These are phyloP conservation scores for Vitis labrusca DNA, from an alignment of 164 flowering plant genomes.

Conservation along the genomic window DNA sequence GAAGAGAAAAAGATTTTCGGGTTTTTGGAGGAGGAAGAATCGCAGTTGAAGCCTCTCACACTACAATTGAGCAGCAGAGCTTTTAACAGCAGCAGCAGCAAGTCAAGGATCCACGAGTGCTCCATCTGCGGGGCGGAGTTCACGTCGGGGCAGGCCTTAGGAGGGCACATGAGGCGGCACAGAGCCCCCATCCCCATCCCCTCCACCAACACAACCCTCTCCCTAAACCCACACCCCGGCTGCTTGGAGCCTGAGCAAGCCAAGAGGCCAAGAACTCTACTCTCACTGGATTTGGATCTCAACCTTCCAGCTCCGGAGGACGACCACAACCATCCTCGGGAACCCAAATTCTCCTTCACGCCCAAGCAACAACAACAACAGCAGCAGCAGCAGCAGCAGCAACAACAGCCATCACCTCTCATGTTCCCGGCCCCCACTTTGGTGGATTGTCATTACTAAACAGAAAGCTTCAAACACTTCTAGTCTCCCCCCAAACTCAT, in stretches of 20 bases:
- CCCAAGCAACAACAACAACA: conserved; percentile 32
- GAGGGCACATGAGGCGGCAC: conserved; percentile 88
- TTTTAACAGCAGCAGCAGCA: conserved; percentile 6
- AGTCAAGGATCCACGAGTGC: conserved; percentile 66
- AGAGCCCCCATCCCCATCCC: conserved; percentile 16
- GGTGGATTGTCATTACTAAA: conserved; percentile 69
- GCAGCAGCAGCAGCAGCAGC: conserved; percentile 19
- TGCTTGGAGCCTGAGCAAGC: conserved; percentile 17
- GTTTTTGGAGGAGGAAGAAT: conserved; percentile 34
- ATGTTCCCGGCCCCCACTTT: conserved; percentile 37
- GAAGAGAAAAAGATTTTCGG: conserved; percentile 9
- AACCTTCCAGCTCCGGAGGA: conserved; percentile 74
- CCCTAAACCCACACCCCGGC: conserved; percentile 11
- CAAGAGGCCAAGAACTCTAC: conserved; percentile 22
- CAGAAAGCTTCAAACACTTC: neutral
- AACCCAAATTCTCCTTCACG: conserved; percentile 27
- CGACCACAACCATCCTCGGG: conserved; percentile 21
- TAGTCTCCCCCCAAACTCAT: neutral
- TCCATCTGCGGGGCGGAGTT: conserved; percentile 81
- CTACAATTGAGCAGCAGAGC: conserved; percentile 29
- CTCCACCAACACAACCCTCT: conserved; percentile 15
- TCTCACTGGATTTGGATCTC: conserved; percentile 58
- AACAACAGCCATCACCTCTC: conserved; percentile 19
- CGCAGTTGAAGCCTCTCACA: conserved; percentile 20
- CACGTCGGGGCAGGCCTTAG: conserved; percentile 80